A percentile compares a stretch with the other conserved stretches of the same genome.
Evolutionary conservation across 2,329 filamentous ascomycete genomes (phyloP).

Genomic region (Aspergillus fijiensis): DNA sequence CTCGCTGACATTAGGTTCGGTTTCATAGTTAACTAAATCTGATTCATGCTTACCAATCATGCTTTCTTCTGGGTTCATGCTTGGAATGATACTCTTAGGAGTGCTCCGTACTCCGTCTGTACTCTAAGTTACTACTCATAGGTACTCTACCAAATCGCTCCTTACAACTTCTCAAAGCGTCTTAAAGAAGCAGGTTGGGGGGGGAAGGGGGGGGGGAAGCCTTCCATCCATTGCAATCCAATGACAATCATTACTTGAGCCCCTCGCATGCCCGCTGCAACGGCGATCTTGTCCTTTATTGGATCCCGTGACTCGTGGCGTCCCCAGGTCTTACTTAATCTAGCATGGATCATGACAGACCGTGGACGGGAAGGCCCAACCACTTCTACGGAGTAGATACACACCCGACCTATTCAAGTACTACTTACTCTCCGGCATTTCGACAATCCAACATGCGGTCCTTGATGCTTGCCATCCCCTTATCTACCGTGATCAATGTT

Average conservation of each 20-base stretch:
- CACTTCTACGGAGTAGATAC: too few species aligned
- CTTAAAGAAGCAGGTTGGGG: neutral
- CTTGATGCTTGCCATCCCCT: neutral
- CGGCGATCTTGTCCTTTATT: neutral
- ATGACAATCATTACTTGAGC: neutral
- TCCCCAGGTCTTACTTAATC: neutral
- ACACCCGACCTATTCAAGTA: too few species aligned
- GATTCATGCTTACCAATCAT: neutral
- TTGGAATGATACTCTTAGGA: neutral
- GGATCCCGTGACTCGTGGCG: neutral
- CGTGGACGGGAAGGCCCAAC: too few species aligned
- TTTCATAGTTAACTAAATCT: too few species aligned
- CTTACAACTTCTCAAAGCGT: neutral
- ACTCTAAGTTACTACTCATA: too few species aligned
- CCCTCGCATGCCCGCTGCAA: conserved; percentile 3
- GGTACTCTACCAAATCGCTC: too few species aligned
- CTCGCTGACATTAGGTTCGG: too few species aligned
- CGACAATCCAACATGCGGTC: too few species aligned
- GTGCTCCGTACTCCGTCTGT: too few species aligned
- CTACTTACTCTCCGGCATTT: too few species aligned
- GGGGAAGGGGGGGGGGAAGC: too few species aligned
- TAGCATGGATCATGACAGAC: neutral
- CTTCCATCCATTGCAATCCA: neutral
- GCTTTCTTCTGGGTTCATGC: neutral
- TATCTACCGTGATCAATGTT: neutral